Base-by-base conservation (phyloP, 2,329 filamentous ascomycete genomes). In the Dendrostoma leiphaemia region DNA sequence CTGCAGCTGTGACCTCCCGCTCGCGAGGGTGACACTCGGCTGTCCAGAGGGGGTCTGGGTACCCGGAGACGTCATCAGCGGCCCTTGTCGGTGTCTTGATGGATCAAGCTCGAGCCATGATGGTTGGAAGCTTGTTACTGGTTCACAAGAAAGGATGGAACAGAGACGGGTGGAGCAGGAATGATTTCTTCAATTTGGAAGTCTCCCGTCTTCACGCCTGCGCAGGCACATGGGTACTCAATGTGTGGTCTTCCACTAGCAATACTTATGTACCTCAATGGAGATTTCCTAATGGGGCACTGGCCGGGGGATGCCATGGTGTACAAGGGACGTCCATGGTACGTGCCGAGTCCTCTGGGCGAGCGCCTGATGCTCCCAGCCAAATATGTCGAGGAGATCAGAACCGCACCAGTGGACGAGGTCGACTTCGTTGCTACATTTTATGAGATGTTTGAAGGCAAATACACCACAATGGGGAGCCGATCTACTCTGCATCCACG, bases 391-490 rank as follows among this genome's bases (percentile, higher is more conserved):
- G 61, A 66, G 13, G 65, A 67, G 29, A 31, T 67, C 26, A 66
- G 66, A 49, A 58, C 60, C 2, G 59, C 60, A 6, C 62, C 64
- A 2, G 37, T 62, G 3, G 57, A 64, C 24, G 50, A 65, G 28
- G 61, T 65, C 12, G 65, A 67, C 38, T 66, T 67, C 28, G 60
- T 64, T 1, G 62, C 52, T 21, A 64, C 63, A 0, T 67, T 62
- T 37, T 59, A 63, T 24, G 56, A 65, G 57, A 67, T 67, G 64
- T 68, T 68, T 40, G 66, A 67, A 51, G 65, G 64, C n/a, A 63
- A 63, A 51, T 67, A 67, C 53, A 68, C 65, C 0, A 65, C 64
- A 0, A 63, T 67, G 56, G 65, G 66, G 15, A 65, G 61, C 32
- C 60, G 64, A 6, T 63, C 60, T 2, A 65, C 61, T 0, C 54